Base-by-base conservation (phyloP, 2,329 filamentous ascomycete species). In the Trichophyton rubrum region DNA sequence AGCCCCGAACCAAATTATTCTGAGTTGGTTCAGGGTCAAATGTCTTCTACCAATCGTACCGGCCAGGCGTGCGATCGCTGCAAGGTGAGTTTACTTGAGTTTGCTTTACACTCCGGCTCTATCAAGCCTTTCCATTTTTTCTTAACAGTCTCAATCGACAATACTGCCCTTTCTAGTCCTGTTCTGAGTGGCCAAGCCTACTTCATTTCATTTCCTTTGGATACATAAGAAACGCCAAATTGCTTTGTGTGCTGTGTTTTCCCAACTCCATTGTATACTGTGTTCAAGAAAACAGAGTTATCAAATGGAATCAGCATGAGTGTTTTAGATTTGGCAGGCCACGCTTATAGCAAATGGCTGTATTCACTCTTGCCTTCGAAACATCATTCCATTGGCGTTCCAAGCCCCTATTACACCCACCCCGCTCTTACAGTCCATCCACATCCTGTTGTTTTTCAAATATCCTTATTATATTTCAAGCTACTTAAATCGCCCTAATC, bases 11-110 rank as follows among this genome's bases (percentile, higher is more conserved):
- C 62, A 33, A 64, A 69, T 60, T 67, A 66, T 57, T 67, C 67
- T 1, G 65, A 56, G 7, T 62, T 60, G 30, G 62, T 67, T 3
- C 65, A 64, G 35, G 55, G 58, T 3, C 63, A 67, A n/a, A 59
- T 67, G 62, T 58, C 62, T n/a, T 22, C 57, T 2, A 62, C 60
- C 9, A 63, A 62, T 13, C 62, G 66, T 13, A 65, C 66, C 11
- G 63, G 58, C n/a, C 64, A 68, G 40, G 67, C 69, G 17, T 71
- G 69, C 65, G 67, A 69, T 61, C 64, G 66, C 38, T 71, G 69
- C 62, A 69, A 67, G 63, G 69, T 69, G 64, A 62, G 64, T 61
- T 22, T 38, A 7, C 56, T n/a, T 53, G 64, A 62, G 64, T 61
- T 17, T 38, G 8, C 56, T 40, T 59, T 35, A 13, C 38, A 27